A percentile compares a stretch with the other conserved stretches of the same genome.
These are phyloP conservation scores for Dothideomycetes sp. DNA, from an alignment of 2,329 filamentous ascomycete genomes.

Conservation along the genomic window DNA sequence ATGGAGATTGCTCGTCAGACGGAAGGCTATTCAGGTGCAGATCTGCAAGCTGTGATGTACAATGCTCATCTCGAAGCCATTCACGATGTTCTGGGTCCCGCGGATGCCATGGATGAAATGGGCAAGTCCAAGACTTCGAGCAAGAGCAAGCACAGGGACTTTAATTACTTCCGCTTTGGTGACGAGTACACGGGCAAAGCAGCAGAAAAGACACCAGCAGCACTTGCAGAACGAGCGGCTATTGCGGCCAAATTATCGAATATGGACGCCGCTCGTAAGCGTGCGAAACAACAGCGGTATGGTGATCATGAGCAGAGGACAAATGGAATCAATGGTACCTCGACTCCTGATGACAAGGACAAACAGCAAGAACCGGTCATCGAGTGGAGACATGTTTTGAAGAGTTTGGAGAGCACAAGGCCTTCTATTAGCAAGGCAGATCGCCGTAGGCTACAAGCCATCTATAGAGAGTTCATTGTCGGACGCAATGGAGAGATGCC, in stretches of 20 bases:
- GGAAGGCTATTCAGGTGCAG: conserved; percentile 86
- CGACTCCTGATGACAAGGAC: conserved; percentile 19
- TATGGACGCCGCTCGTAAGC: conserved; percentile 62
- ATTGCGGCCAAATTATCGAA: conserved; percentile 75
- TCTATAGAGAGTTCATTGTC: conserved; percentile 88
- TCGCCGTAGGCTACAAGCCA: conserved; percentile 60
- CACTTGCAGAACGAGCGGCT: conserved; percentile 65
- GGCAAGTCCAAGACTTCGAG: conserved; percentile 20
- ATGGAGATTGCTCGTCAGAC: conserved; percentile 70
- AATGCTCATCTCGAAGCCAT: conserved; percentile 97
- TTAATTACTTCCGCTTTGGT: conserved; percentile 80
- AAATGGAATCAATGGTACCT: neutral
- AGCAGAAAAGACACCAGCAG: conserved; percentile 40
- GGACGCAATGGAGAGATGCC: conserved; percentile 92
- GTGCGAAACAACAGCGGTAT: conserved; percentile 45
- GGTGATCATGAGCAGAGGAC: neutral
- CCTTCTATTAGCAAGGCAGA: conserved; percentile 77
- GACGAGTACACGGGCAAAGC: conserved; percentile 35
- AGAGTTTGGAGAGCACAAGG: conserved; percentile 66
- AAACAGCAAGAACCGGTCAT: conserved; percentile 64
- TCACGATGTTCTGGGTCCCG: conserved; percentile 68
- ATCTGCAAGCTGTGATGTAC: conserved; percentile 88
- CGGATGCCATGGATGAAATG: conserved; percentile 22
- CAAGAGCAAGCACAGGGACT: conserved; percentile 37
- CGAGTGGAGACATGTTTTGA: conserved; percentile 71